Evolutionary conservation across 1,284 basidiomycete genomes (phyloP), one percentile per base, ranked within the genome.

Genomic region (Ustilago crameri): DNA sequence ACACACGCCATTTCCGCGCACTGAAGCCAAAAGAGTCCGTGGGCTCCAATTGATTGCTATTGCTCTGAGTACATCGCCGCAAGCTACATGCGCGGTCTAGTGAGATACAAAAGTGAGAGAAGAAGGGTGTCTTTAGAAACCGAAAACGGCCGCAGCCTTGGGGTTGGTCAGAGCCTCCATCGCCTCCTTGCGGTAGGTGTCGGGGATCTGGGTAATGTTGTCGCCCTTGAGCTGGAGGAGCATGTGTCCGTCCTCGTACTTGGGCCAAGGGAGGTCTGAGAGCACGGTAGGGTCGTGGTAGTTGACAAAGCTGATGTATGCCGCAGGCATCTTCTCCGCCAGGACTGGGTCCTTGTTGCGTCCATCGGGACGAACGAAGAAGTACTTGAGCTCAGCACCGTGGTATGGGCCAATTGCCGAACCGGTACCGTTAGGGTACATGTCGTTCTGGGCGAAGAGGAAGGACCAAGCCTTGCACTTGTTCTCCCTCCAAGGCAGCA

Each of bases 201-300:
- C 66, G 14, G 50, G 43, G 22, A 69, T 66, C 15, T 44, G 26
- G 2, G 66, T 65, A 20, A 61, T 55, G 26, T 74, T 69, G 24
- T 50, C 66, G 3, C 66, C 71, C 40, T 69, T 64, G 43, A 58
- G 26, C 66, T 74, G 71, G 22, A 74, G 18, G 42, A 74, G 10
- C 34, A 43, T 45, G 8, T 35, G 18, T 0, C 44, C 51, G 3
- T 64, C 37, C 5, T 30, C 32, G 22, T 69, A 74, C 9, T 24
- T 22, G 5, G 65, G 65, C 70, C 70, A 74, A 9, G 53, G 8
- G 7, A 64, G 34, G 7, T 58, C 51, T 12, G 52, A 51, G 0
- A 64, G 38, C 37, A 41, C 50, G 18, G 45, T 58, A 2, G 70
- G 70, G 35, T 69, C 61, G 15, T 69, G 61, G 20, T 69, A 59